Evolutionary conservation across 2,329 filamentous ascomycete genomes (phyloP), one percentile per base, ranked within the genome.

Genomic region (Colletotrichum cereale): DNA sequence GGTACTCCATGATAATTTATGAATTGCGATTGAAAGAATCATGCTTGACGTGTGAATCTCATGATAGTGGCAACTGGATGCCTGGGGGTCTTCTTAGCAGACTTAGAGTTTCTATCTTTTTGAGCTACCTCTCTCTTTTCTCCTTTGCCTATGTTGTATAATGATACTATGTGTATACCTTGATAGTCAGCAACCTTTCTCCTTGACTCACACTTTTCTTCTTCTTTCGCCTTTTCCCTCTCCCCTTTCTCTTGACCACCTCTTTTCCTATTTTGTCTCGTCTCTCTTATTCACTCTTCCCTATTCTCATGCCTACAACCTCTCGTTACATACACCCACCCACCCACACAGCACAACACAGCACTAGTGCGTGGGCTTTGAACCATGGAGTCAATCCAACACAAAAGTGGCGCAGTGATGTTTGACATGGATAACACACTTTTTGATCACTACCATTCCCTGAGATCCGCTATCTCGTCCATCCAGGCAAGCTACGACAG

Each of bases 401-500:
- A 57, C 34, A 40, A 40, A 14, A 24, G 18, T 24, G 29, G 10
- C 10, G 38, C 31, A 48, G 42, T 67, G 12, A 31, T 67, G 2
- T 62, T 67, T 50, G 66, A 67, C 31, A 29, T 62, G 58, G 58
- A 67, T 40, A 57, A 57, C 38, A 67, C 66, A 7, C 50, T 67
- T 8, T 67, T 67, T 48, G 57, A 67, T 31, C 58, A 67, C 29
- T 5, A 48, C 4, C 8, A 62, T 18, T 67, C 66, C 2, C 40
- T 67, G 10, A 55, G 24, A 56, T 40, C 21, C 29, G 66, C 66
- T n/a, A 62, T 62, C 8, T 56, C 50, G 21, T 26, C 58, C n/a
- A 36, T 67, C 21, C 50, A 48, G 10, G 4, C 6, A 2, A 62
- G 34, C 6, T 67, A 55, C 11, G 40, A 55, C 11, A 21, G 24